Evolutionary conservation across 352 stramenopile genomes (phyloP).

Genomic region (Phytopythium mirpurense): DNA sequence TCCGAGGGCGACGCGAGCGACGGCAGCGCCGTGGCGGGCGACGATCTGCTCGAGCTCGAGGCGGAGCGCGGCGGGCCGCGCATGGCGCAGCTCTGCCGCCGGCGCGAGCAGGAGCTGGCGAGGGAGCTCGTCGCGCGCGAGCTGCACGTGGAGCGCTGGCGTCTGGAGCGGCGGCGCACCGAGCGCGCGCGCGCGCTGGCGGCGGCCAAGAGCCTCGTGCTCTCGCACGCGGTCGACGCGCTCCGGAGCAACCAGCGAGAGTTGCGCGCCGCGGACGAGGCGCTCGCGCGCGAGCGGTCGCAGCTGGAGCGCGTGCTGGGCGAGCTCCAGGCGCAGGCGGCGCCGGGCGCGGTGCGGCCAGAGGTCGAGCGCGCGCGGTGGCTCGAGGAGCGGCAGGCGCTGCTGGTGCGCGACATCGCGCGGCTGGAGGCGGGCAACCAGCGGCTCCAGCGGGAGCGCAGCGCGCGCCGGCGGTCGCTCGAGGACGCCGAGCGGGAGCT

Average conservation of each 20-base stretch:
- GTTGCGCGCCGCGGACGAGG: conserved; percentile 32
- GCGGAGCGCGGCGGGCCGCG: conserved; percentile 1
- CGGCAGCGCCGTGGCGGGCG: conserved; percentile 1
- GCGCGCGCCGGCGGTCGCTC: conserved; percentile 30
- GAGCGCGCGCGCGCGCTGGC: background rate
- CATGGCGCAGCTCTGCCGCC: conserved; percentile 12
- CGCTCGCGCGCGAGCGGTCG: conserved; percentile 29
- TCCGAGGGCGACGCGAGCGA: conserved; percentile 15
- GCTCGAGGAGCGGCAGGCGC: conserved; percentile 33
- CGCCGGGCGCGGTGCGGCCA: conserved; percentile 32
- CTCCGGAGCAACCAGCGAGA: conserved; percentile 25
- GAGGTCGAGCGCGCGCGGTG: conserved; percentile 44
- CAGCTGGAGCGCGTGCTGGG: conserved; percentile 38
- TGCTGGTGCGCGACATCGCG: conserved; percentile 43
- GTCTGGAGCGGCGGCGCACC: conserved; percentile 8
- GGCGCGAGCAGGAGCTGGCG: conserved; percentile 10
- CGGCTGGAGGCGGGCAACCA: conserved; percentile 53
- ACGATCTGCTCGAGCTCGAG: too few species aligned
- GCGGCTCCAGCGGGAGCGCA: conserved; percentile 38
- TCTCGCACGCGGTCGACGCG: conserved; percentile 32
- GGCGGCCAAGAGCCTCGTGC: conserved; percentile 5
- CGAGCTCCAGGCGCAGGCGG: conserved; percentile 39
- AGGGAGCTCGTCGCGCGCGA: conserved; percentile 14
- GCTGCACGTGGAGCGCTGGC: conserved; percentile 12
- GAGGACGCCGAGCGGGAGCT: conserved; percentile 37